These are phyloP conservation scores for Posidonia oceanica DNA, from an alignment of 116 monocot species.

Conservation along the genomic window DNA sequence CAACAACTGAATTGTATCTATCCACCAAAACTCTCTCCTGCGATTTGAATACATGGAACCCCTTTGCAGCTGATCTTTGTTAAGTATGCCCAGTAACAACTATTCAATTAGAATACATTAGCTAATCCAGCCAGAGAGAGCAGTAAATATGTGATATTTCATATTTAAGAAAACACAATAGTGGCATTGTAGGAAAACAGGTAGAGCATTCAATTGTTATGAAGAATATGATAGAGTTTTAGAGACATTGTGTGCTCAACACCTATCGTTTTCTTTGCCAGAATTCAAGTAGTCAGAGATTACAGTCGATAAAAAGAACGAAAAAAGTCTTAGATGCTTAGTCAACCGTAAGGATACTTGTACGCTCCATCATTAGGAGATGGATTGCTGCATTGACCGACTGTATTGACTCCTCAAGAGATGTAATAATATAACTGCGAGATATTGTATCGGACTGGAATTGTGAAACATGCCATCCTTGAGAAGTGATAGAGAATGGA, in stretches of 20 bases:
- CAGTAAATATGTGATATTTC: not conserved
- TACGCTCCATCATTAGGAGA: slow-evolving; percentile 64
- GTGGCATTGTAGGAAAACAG: too few relatives aligned
- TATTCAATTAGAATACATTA: not conserved
- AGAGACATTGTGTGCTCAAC: too few relatives aligned
- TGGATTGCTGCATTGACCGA: slow-evolving; percentile 74
- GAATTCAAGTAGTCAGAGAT: too few relatives aligned
- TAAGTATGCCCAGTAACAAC: slow-evolving; percentile 18
- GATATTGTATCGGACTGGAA: slow-evolving; percentile 81
- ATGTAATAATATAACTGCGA: slow-evolving; percentile 79
- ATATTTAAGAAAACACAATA: not conserved
- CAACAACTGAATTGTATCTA: slow-evolving; percentile 68
- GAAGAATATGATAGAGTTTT: not conserved
- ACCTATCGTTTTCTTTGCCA: too few relatives aligned
- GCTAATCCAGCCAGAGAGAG: not conserved
- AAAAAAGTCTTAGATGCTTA: not conserved
- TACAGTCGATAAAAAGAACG: not conserved
- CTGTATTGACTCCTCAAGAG: slow-evolving; percentile 89
- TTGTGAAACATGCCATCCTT: slow-evolving; percentile 73
- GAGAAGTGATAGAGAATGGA: slow-evolving; percentile 79
- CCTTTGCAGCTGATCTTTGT: slow-evolving; percentile 52
- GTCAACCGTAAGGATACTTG: slow-evolving; percentile 63
- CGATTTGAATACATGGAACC: slow-evolving; percentile 70
- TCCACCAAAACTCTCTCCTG: slow-evolving; percentile 64
- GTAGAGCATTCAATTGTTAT: not conserved